Base-by-base conservation (phyloP, 495 filamentous ascomycete genomes). In the Delitschia confertaspora region DNA sequence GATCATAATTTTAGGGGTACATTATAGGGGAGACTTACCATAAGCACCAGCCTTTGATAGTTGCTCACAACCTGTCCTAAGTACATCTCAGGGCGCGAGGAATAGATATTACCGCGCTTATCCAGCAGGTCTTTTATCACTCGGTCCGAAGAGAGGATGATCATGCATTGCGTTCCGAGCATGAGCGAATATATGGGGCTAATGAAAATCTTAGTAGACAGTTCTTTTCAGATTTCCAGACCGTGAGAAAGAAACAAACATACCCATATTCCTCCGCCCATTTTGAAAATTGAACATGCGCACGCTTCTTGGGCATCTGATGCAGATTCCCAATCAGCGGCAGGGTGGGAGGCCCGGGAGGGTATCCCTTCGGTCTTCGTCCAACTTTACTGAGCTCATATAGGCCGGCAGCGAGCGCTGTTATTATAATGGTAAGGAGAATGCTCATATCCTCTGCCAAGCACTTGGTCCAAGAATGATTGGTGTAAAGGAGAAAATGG, bases 241-340 rank as follows among this genome's bases (percentile, higher is more conserved):
- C n/a, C n/a, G n/a, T n/a, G n/a, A n/a, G n/a, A n/a, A n/a, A n/a
- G n/a, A n/a, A n/a, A n/a, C n/a, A n/a, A n/a, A n/a, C n/a, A n/a
- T n/a, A n/a, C n/a, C 66, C n/a, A n/a, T 63, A 66, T 38, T 56
- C 19, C n/a, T 63, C 37, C 1, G 56, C 35, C 64, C 64, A 67
- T 33, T 55, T 38, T 13, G 51, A 46, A 49, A 67, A 66, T 34
- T 63, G 55, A 21, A 67, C 33, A 31, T 31, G 29, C 11, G 2
- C 29, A 11, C 16, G 11, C 2, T 31, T 14, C 29, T 31, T 31
- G 2, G 29, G 29, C 29, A 31, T 31, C 29, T n/a, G 16, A 14
- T 31, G 29, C 11, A 31, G 30, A n/a, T 22, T 37, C 3, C 27
- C 8, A 16, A 20, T 5, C 4, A 36, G 1, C 1, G 20, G 13